phyloP scores from a whole-genome alignment of 768 basidiomycete genomes.

The Macrolepiota dolichaula region DNA sequence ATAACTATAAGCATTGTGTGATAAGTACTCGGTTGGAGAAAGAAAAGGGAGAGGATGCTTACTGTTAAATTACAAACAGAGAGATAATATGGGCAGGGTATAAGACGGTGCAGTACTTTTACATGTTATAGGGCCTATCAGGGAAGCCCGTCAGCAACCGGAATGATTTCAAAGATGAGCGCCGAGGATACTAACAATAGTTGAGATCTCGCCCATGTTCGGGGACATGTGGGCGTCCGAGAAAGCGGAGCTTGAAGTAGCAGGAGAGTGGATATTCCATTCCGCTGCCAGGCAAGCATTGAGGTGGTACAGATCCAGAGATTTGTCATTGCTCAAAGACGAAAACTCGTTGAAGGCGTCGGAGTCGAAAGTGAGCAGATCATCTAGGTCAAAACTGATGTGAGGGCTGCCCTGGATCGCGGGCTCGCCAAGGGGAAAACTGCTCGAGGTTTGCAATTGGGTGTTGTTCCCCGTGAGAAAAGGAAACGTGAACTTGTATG shows the following conservation, averaged over 20 bases:
- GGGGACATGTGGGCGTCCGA: not conserved
- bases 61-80: constrained; percentile 7
- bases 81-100: not conserved
- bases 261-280: constrained; percentile 5
- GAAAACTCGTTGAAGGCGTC: constrained; percentile 4
- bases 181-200: not conserved
- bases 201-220: not conserved
- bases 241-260: constrained; percentile 4
- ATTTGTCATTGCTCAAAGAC: constrained; percentile 5
- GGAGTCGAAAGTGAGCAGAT: constrained; percentile 14
- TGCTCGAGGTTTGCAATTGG: constrained; percentile 6
- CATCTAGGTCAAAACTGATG: constrained; percentile 5
- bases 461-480: constrained; percentile 9
- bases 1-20: not conserved
- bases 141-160: not conserved
- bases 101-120: not conserved
- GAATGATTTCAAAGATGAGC: too few relatives aligned
- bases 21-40: not conserved
- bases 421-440: constrained; percentile 6
- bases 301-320: constrained; percentile 11
- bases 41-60: not conserved
- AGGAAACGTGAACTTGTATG: constrained; percentile 51
- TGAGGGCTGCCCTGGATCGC: constrained; percentile 3
- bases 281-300: constrained; percentile 5
- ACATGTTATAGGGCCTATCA: constrained; percentile 5